phyloP scores from a whole-genome alignment of 345 rosid genomes.

The Hibiscus mutabilis region DNA sequence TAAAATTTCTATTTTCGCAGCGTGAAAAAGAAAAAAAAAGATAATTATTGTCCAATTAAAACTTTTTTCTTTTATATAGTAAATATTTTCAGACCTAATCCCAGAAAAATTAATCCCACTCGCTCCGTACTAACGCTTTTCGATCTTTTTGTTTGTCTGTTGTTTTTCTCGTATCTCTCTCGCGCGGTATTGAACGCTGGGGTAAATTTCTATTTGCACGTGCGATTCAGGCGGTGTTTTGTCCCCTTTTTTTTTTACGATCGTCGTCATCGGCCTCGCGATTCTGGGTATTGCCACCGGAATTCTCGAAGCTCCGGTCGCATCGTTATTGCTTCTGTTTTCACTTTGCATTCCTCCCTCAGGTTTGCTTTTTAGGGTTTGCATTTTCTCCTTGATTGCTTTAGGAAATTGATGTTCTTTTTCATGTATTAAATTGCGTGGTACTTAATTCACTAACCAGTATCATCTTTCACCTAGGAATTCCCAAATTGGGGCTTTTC shows the following conservation, averaged over 20 bases:
- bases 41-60: neutral
- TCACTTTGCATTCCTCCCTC: neutral
- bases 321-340: neutral
- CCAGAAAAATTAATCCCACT: neutral
- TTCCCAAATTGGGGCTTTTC: neutral
- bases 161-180: neutral
- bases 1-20: neutral
- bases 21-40: neutral
- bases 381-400: no score
- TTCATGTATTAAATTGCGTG: neutral
- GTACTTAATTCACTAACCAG: no score
- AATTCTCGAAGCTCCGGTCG: neutral
- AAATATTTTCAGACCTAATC: neutral
- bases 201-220: slow-evolving; percentile 7
- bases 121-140: neutral
- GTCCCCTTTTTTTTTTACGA: neutral
- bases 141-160: neutral
- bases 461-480: neutral
- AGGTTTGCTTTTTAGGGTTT: no score
- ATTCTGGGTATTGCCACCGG: neutral
- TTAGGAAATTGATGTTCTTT: neutral
- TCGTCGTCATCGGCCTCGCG: neutral
- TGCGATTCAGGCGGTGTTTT: neutral
- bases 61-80: neutral
- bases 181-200: neutral